Percentiles rank a stretch among this genome's conserved stretches.
Evolutionary conservation across 1,284 basidiomycete genomes (phyloP).

Genomic region (Paramarasmius palmivorus): DNA sequence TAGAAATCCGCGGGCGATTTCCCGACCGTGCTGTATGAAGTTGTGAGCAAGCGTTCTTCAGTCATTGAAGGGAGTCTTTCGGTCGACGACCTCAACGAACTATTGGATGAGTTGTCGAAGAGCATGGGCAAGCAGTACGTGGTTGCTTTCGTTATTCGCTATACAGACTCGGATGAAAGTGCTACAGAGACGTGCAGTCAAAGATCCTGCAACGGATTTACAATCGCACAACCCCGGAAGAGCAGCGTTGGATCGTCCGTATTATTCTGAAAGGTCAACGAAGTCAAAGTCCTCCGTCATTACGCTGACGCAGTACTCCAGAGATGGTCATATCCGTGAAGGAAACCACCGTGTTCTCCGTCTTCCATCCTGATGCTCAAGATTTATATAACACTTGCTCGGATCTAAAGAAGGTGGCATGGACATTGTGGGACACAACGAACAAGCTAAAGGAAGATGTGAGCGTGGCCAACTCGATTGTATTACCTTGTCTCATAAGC

Average conservation of each 20-base stretch:
- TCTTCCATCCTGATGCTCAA: constrained; percentile 90
- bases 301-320: constrained; percentile 25
- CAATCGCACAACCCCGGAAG: constrained; percentile 75
- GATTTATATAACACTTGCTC: constrained; percentile 94
- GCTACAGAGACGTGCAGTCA: constrained; percentile 66
- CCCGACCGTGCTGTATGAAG: constrained; percentile 80
- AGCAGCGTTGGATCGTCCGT: constrained; percentile 90
- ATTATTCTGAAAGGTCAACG: constrained; percentile 86
- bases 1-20: constrained; percentile 82
- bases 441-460: constrained; percentile 66
- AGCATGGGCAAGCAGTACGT: constrained; percentile 68
- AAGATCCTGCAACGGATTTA: constrained; percentile 77
- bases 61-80: constrained; percentile 76
- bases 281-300: background rate
- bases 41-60: constrained; percentile 82
- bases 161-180: background rate
- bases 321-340: constrained; percentile 82
- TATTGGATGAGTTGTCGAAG: constrained; percentile 75
- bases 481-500: background rate
- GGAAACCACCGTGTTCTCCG: constrained; percentile 84
- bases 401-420: constrained; percentile 89
- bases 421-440: constrained; percentile 71
- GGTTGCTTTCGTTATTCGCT: background rate
- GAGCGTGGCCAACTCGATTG: constrained; percentile 2
- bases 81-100: constrained; percentile 78